A percentile compares a stretch with the other conserved stretches of the same genome.
Conservation (phyloP, 768 basidiomycete genomes). For the Lactifluus echinatus region DNA sequence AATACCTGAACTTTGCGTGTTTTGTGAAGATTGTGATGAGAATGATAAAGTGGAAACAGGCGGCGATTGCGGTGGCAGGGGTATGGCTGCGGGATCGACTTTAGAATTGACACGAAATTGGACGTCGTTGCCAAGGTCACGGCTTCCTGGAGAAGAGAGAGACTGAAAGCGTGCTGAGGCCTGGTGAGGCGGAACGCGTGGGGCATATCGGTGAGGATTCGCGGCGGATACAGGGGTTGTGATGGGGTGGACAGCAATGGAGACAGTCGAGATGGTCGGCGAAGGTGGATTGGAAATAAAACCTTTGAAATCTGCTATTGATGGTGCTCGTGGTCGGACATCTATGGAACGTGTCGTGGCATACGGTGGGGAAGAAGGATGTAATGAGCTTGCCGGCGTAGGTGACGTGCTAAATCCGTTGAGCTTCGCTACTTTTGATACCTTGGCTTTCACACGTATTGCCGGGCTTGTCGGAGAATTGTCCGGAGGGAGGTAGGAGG, state of each 20-base stretch:
- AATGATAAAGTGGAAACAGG: constrained; percentile 63
- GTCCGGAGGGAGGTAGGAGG: constrained; percentile 17
- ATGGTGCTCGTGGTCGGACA: constrained; percentile 23
- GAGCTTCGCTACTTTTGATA: constrained; percentile 41
- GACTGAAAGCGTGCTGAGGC: constrained; percentile 17
- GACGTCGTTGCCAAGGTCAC: constrained; percentile 28
- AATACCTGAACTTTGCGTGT: constrained; percentile 31
- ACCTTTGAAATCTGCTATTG: constrained; percentile 28
- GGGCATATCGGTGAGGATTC: constrained; percentile 42
- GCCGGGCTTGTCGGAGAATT: constrained; percentile 17
- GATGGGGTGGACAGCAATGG: constrained; percentile 37
- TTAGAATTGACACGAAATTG: constrained; percentile 28
- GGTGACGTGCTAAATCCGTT: constrained; percentile 10
- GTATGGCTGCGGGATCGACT: constrained; percentile 48
- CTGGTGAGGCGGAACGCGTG: constrained; percentile 5
- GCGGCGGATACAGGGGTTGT: constrained; percentile 47
- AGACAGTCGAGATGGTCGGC: constrained; percentile 12
- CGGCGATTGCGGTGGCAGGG: constrained; percentile 63
- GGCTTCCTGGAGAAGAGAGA: constrained; percentile 20
- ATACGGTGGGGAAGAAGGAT: constrained; percentile 15
- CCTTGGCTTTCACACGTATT: constrained; percentile 50
- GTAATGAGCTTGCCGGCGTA: background rate
- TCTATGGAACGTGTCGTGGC: constrained; percentile 16
- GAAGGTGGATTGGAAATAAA: constrained; percentile 20
- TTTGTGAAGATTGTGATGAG: constrained; percentile 54